Percentiles rank a stretch among this genome's conserved stretches.
phyloP scores from a whole-genome alignment of 2,329 filamentous ascomycete species.

The Pleomassaria siparia region DNA sequence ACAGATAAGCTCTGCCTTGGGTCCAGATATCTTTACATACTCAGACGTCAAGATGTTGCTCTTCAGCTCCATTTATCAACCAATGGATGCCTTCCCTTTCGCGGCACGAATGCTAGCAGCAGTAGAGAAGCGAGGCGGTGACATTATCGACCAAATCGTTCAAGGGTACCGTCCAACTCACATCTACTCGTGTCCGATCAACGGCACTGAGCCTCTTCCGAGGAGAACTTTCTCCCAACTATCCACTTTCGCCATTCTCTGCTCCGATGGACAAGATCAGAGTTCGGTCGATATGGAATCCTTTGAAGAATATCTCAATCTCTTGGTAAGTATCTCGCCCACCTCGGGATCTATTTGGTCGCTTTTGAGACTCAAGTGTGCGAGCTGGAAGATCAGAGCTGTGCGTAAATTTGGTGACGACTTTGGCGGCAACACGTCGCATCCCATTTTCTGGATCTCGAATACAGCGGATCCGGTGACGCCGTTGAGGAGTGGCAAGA shows the following conservation, averaged over 20 bases:
- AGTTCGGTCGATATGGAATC: slow-evolving; percentile 20
- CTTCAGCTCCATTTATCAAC: slow-evolving; percentile 42
- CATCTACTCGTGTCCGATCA: slow-evolving; percentile 30
- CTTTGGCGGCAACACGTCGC: slow-evolving; percentile 46
- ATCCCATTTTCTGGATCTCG: slow-evolving; percentile 60
- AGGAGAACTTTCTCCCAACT: no score
- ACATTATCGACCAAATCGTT: slow-evolving; percentile 31
- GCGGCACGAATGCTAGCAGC: slow-evolving; percentile 39
- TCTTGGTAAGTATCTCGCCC: slow-evolving; percentile 36
- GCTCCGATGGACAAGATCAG: slow-evolving; percentile 44
- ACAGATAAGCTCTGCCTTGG: slow-evolving; percentile 28
- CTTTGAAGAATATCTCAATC: slow-evolving; percentile 39
- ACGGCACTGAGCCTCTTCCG: slow-evolving; percentile 19
- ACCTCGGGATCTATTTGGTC: slow-evolving; percentile 44
- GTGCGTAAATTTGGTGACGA: slow-evolving; percentile 32
- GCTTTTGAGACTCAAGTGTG: slow-evolving; percentile 40
- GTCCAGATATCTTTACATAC: slow-evolving; percentile 43
- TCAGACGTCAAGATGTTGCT: slow-evolving; percentile 42
- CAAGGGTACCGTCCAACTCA: slow-evolving; percentile 17
- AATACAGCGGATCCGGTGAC: slow-evolving; percentile 63
- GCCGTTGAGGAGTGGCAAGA: slow-evolving; percentile 50
- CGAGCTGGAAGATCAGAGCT: slow-evolving; percentile 41
- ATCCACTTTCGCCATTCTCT: slow-evolving; percentile 35
- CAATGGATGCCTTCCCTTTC: slow-evolving; percentile 34
- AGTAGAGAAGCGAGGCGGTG: slow-evolving; percentile 31